phyloP scores from a whole-genome alignment of 352 stramenopile genomes.

The Globisporangium iwayamae region DNA sequence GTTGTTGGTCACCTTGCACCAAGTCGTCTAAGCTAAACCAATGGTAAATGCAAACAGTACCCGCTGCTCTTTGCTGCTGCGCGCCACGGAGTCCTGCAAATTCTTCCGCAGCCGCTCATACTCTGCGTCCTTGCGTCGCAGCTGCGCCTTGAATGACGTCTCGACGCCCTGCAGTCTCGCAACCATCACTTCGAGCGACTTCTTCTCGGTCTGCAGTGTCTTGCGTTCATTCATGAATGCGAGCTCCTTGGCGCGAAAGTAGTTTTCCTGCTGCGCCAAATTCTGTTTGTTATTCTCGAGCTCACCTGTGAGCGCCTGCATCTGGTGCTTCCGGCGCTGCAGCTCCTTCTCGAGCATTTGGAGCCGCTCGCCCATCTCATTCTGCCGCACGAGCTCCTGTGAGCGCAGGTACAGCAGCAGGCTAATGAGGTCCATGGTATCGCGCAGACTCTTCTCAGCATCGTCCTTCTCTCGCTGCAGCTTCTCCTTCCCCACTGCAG shows the following conservation, averaged over 20 bases:
- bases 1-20: neutral
- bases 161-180: conserved; percentile 61
- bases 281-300: conserved; percentile 47
- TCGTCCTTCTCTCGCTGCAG: conserved; percentile 22
- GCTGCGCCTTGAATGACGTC: conserved; percentile 68
- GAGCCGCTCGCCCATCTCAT: conserved; percentile 45
- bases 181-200: conserved; percentile 52
- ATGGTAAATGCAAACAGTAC: conserved; percentile 19
- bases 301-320: conserved; percentile 40
- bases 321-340: conserved; percentile 45
- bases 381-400: conserved; percentile 50
- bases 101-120: conserved; percentile 73
- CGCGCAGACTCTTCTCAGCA: conserved; percentile 40
- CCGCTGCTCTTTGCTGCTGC: conserved; percentile 52
- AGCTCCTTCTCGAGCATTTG: conserved; percentile 41
- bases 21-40: neutral
- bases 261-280: conserved; percentile 53
- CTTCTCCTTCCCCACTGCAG: conserved; percentile 14
- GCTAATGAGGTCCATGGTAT: conserved; percentile 69
- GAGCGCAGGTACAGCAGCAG: conserved; percentile 55
- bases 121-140: conserved; percentile 70
- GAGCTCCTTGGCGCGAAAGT: conserved; percentile 63
- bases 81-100: conserved; percentile 49
- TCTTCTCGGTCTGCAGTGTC: conserved; percentile 60
- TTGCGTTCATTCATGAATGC: conserved; percentile 42